Conservation (phyloP, 208 protist species). For the Chromosphaera perkinsii region DNA sequence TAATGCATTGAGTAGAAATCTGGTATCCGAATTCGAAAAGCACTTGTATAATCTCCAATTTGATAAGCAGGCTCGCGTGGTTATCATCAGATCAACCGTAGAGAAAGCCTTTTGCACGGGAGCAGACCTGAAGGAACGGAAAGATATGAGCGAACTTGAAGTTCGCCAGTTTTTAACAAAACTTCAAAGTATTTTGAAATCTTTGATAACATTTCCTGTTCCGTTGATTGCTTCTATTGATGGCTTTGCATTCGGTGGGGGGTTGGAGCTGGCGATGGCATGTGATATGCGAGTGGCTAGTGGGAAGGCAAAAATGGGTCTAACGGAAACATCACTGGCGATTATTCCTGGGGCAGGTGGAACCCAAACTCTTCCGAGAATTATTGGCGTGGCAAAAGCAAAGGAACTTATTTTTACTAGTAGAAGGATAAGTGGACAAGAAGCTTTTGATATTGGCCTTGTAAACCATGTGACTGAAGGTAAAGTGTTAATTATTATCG, state of each 20-base stretch:
- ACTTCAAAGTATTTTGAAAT: slow-evolving; percentile 62
- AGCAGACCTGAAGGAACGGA: slow-evolving; percentile 54
- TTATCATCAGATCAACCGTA: background rate
- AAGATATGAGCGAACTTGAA: slow-evolving; percentile 50
- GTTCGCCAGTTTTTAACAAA: slow-evolving; percentile 64
- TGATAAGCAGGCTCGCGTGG: slow-evolving; percentile 1
- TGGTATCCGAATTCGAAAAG: background rate
- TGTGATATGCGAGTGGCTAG: slow-evolving; percentile 69
- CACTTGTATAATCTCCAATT: background rate
- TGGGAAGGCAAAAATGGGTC: slow-evolving; percentile 50
- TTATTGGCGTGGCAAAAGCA: slow-evolving; percentile 70
- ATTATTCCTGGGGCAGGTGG: slow-evolving; percentile 84
- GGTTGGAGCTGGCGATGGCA: slow-evolving; percentile 73
- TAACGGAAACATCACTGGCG: slow-evolving; percentile 76
- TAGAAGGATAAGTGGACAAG: slow-evolving; percentile 41
- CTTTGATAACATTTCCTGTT: slow-evolving; percentile 49
- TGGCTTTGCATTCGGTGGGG: slow-evolving; percentile 76
- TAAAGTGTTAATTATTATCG: too few relatives aligned
- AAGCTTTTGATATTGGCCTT: slow-evolving; percentile 51
- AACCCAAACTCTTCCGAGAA: slow-evolving; percentile 67
- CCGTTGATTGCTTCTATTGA: slow-evolving; percentile 73
- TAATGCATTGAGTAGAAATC: background rate
- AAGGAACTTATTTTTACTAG: slow-evolving; percentile 80
- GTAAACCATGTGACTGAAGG: too few relatives aligned
- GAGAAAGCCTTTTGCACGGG: slow-evolving; percentile 59